These are phyloP conservation scores for Podila verticillata DNA, from an alignment of 192 early-diverging fungal genomes.

Conservation along the genomic window DNA sequence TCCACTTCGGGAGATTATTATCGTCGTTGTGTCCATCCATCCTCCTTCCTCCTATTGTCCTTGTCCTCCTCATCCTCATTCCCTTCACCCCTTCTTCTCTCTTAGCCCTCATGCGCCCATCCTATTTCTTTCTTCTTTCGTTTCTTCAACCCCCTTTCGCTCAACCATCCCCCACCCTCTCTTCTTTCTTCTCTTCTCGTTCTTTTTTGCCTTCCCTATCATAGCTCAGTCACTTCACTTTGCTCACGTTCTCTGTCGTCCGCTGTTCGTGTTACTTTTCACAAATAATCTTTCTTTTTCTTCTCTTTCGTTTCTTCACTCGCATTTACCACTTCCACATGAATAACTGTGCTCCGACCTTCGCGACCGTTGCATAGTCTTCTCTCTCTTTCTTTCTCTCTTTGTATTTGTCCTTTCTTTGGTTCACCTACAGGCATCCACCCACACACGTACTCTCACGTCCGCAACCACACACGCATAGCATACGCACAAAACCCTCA, in stretches of 20 bases:
- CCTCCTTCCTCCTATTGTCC: no score
- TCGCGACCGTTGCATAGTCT: not conserved
- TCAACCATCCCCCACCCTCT: not conserved
- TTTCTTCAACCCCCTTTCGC: not conserved
- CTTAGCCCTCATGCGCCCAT: not conserved
- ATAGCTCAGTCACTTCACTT: no score
- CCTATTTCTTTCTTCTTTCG: conserved; percentile 8
- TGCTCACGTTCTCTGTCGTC: not conserved
- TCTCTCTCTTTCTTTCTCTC: not conserved
- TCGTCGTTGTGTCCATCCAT: no score
- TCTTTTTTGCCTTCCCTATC: not conserved
- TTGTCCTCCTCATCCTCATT: not conserved
- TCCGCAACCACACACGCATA: not conserved
- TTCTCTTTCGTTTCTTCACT: not conserved
- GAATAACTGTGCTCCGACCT: no score
- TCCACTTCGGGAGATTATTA: no score
- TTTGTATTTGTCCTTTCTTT: not conserved
- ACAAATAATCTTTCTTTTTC: not conserved
- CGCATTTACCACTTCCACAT: no score
- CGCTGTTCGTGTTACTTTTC: no score
- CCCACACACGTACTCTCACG: not conserved
- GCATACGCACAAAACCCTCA: not conserved
- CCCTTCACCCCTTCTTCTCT: not conserved
- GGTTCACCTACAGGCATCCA: not conserved
- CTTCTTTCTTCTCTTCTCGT: not conserved